Evolutionary conservation across 306 rosid species (phyloP).

Genomic region (Ochetophila trinervis): DNA sequence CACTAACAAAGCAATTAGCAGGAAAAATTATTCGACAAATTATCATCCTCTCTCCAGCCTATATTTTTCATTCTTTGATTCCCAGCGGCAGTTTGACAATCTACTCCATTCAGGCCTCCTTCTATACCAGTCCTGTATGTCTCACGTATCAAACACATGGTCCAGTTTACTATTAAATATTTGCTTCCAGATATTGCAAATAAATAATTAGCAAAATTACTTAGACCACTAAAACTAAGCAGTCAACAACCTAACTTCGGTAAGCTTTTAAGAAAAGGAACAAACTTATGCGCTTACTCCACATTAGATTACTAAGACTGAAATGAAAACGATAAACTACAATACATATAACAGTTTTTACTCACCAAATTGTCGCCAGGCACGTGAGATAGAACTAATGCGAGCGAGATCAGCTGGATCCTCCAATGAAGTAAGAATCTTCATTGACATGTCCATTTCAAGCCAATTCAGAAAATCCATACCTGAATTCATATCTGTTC

Average conservation of each 20-base stretch:
- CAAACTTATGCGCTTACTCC: background rate
- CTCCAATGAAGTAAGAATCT: constrained; percentile 55
- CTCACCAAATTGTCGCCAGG: constrained; percentile 73
- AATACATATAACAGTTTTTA: constrained; percentile 1
- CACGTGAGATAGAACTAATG: constrained; percentile 54
- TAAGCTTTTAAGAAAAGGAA: background rate
- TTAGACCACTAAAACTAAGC: too few relatives aligned
- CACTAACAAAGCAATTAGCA: too few relatives aligned
- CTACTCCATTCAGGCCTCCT: too few relatives aligned
- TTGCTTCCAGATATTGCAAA: too few relatives aligned
- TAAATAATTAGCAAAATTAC: too few relatives aligned
- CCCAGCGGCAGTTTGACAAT: too few relatives aligned
- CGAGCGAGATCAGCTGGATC: constrained; percentile 59
- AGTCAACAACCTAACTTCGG: background rate
- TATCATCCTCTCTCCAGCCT: too few relatives aligned
- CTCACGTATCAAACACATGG: too few relatives aligned
- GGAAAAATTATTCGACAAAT: too few relatives aligned
- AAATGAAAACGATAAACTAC: background rate
- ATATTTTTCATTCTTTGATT: too few relatives aligned
- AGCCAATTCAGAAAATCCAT: constrained; percentile 53
- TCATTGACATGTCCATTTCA: constrained; percentile 45
- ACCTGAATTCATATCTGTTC: constrained; percentile 33
- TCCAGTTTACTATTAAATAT: too few relatives aligned
- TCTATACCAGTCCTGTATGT: too few relatives aligned
- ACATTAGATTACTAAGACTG: background rate